phyloP scores from a whole-genome alignment of 169 alveolate species.

The Perkinsus chesapeaki region DNA sequence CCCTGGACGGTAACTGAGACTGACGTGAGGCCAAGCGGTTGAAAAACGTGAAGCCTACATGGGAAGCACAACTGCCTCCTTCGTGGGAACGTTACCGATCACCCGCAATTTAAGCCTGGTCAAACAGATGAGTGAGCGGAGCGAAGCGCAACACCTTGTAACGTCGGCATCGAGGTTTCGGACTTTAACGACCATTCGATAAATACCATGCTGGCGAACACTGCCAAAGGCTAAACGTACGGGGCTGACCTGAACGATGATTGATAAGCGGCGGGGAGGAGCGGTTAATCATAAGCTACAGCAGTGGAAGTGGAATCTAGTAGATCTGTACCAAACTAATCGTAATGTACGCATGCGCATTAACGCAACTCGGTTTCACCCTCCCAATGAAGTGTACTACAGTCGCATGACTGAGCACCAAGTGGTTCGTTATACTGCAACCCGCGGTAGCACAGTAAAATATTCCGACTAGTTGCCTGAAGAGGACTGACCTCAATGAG shows the following conservation, averaged over 20 bases:
- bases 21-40: background rate
- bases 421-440: no score
- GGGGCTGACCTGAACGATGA: background rate
- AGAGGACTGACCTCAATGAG: background rate
- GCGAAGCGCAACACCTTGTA: background rate
- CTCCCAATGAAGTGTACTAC: no score
- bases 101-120: background rate
- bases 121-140: background rate
- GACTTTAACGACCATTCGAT: background rate
- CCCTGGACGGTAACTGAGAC: background rate
- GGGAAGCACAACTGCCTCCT: background rate
- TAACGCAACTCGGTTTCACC: no score
- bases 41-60: background rate
- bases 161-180: background rate
- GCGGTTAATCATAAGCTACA: background rate
- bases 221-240: background rate
- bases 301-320: background rate
- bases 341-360: no score
- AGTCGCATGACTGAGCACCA: no score
- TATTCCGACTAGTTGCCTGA: no score
- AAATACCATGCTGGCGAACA: background rate
- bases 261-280: background rate
- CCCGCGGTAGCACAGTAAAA: no score
- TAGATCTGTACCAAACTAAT: no score
- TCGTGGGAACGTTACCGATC: background rate